phyloP scores from a whole-genome alignment of 176 grass and related monocot genomes.

The Lolium multiflorum region DNA sequence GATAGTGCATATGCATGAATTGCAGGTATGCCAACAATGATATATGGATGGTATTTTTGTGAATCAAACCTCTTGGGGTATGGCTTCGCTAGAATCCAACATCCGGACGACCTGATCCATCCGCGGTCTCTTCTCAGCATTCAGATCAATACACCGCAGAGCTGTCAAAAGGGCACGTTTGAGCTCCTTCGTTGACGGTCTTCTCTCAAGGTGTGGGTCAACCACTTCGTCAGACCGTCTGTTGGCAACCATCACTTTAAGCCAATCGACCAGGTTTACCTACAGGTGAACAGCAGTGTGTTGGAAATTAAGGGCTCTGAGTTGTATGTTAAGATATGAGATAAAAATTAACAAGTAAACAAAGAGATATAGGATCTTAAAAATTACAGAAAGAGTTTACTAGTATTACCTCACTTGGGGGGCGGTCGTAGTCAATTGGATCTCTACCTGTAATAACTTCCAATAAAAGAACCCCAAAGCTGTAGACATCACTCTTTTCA shows the following conservation, averaged over 20 bases:
- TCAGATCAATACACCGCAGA: conserved; percentile 89
- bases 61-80: conserved; percentile 71
- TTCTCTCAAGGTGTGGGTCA: conserved; percentile 85
- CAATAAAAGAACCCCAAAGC: conserved; percentile 94
- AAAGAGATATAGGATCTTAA: conserved; percentile 4
- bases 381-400: not conserved
- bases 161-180: conserved; percentile 92
- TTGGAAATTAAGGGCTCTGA: conserved; percentile 10
- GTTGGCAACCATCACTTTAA: conserved; percentile 96
- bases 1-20: not conserved
- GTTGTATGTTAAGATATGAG: conserved; percentile 27
- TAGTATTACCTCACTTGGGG: conserved; percentile 81
- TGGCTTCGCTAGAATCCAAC: conserved; percentile 79
- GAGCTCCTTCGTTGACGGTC: conserved; percentile 82
- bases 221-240: conserved; percentile 91
- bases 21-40: not conserved
- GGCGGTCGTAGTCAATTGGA: conserved; percentile 86
- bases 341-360: conserved; percentile 4
- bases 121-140: conserved; percentile 89
- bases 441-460: conserved; percentile 98
- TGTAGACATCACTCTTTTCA: conserved; percentile 99
- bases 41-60: conserved; percentile 12
- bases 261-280: conserved; percentile 99
- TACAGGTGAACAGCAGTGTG: conserved; percentile 42
- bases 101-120: conserved; percentile 98